A percentile compares a stretch with the other conserved stretches of the same genome.
phyloP scores from a whole-genome alignment of 208 protist genomes.

The Trypanosoma theileri region DNA sequence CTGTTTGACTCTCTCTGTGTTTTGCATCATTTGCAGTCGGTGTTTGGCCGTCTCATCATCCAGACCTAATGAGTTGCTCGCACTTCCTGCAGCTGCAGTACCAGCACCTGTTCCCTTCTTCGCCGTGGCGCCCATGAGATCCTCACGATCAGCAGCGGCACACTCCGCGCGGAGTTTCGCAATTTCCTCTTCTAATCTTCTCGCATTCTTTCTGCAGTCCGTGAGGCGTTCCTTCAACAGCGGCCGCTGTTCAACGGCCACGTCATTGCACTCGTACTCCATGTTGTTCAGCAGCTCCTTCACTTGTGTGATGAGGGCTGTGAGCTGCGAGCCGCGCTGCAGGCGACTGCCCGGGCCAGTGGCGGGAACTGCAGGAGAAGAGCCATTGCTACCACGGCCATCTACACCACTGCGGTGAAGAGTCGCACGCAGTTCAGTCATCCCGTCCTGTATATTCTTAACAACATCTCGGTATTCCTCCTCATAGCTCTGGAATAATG shows the following conservation, averaged over 20 bases:
- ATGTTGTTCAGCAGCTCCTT: conserved; percentile 67
- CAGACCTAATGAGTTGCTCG: conserved; percentile 20
- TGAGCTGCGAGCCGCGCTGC: conserved; percentile 39
- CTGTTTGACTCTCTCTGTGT: conserved; percentile 65
- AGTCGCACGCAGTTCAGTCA: conserved; percentile 38
- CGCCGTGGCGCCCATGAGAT: conserved; percentile 36
- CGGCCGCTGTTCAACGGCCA: conserved; percentile 44
- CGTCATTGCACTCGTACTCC: conserved; percentile 74
- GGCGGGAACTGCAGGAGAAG: conserved; percentile 50
- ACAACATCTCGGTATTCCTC: conserved; percentile 70
- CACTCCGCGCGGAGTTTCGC: conserved; percentile 39
- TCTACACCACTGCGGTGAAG: conserved; percentile 19
- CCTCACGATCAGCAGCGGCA: conserved; percentile 51
- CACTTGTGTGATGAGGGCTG: conserved; percentile 37
- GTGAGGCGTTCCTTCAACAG: conserved; percentile 42
- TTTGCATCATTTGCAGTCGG: conserved; percentile 69
- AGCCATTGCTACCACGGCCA: conserved; percentile 5
- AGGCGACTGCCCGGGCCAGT: conserved; percentile 57
- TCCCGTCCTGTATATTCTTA: conserved; percentile 43
- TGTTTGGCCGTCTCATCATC: conserved; percentile 56
- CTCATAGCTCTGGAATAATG: conserved; percentile 66
- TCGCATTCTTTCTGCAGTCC: conserved; percentile 40
- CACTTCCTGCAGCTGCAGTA: not conserved
- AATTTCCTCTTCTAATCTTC: conserved; percentile 45
- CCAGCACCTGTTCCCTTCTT: conserved; percentile 1